Base-by-base conservation (phyloP, 2,329 filamentous ascomycete species). In the Bipolaris gigantea region DNA sequence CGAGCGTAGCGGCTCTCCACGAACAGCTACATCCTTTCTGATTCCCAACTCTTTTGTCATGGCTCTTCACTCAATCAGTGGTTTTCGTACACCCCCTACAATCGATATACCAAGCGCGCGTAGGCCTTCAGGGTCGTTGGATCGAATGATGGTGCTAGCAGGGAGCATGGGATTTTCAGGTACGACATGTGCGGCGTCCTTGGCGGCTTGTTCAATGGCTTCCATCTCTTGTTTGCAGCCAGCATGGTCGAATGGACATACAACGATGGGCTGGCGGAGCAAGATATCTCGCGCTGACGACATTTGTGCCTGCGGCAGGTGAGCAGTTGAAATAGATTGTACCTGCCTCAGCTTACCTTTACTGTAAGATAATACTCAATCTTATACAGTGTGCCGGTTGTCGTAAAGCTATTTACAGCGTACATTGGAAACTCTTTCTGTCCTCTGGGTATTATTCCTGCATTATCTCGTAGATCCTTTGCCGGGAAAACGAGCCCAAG, bases 141-240 rank as follows among this genome's bases (percentile, higher is more conserved):
- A 86, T 46, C 89, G 81, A 53, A 97, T 85, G 59, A 99, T 94
- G 7, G 84, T 87, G 58, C 88, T 86, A 1, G 92, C 88, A 0
- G 94, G 92, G n/a, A 97, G 77, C 87, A 95, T 92, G 0, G 92
- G 94, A 65, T 94, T 94, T 57, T 95, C 90, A 0, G 89, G 89
- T 63, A 93, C 91, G 56, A 97, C 88, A 57, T 89, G 86, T 15
- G 90, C 89, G 2, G 94, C 93, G 65, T 97, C 93, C 74, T 92
- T 93, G 39, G 94, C 94, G 0, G 94, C 90, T 75, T 96, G 91
- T 71, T 97, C 92, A 60, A 99, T 97, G 34, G 92, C 92, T 67
- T 96, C 92, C 91, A 99, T 97, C 77, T 97, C 94, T 72, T 97
- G 92, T 74, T 96, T 97, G 77, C 94, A 99, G 15, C 89, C 90